Base-by-base conservation (phyloP, 164 flowering plant species). In the Tetracentron sinense region DNA sequence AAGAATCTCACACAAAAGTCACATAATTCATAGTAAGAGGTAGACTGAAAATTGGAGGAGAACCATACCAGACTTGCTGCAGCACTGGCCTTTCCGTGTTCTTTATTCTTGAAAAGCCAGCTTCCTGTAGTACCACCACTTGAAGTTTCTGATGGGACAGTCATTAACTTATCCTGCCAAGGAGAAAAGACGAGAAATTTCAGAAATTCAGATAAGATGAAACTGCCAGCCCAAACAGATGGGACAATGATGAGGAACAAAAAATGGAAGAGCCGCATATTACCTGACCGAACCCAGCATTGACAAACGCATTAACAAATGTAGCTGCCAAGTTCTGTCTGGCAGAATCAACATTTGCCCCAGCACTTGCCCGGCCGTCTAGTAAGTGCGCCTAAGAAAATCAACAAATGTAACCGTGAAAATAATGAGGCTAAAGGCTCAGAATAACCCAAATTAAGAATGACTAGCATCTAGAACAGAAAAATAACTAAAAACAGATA, bases 271-370 rank as follows among this genome's bases (percentile, higher is more conserved):
- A n/a, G n/a, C n/a, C 23, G 6, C 19, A 64, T 22, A 15, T 52
- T 81, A 92, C 97, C 92, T 88, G 98, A 23, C 97, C 95, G 79
- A 95, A 95, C 16, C 98, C 99, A 55, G 99, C 99, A 88, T 95
- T 95, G 17, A 95, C 98, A 76, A 92, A 92, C 29, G 98, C 99
- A 83, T 95, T 95, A 3, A 95, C 99, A 80, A 95, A 95, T 10
- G 98, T 92, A 54, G 97, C 98, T 20, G 99, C 98, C 65, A 95
- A 74, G 69, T 92, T 95, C 74, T 95, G 98, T 48, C 96, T 83
- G 23, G 98, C 99, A n/a, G 98, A 95, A 78, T 92, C 97, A 74
- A 86, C 90, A 79, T 84, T 90, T 28, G 95, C 90, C 74, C 96
- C 85, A 75, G 92, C 86, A 83, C 98, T 90, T 57, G 96, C 98